phyloP scores from a whole-genome alignment of 345 rosid species.

The Hibiscus mutabilis region DNA sequence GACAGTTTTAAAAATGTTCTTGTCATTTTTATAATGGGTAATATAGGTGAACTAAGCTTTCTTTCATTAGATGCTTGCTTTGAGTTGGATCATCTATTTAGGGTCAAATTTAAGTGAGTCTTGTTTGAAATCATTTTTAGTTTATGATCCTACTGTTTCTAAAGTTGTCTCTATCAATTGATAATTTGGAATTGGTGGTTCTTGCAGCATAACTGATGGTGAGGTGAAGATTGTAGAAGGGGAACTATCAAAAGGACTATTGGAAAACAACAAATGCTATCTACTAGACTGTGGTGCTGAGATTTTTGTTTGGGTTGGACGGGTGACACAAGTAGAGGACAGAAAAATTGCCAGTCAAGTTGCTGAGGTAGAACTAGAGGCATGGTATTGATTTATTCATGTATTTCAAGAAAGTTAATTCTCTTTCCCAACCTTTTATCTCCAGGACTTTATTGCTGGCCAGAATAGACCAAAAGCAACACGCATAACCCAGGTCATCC shows the following conservation, averaged over 20 bases:
- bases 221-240: slow-evolving; percentile 57
- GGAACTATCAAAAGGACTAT: slow-evolving; percentile 62
- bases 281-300: slow-evolving; percentile 74
- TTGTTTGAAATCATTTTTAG: neutral
- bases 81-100: too few species aligned
- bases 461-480: slow-evolving; percentile 87
- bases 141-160: slow-evolving; percentile 26
- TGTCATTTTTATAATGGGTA: neutral
- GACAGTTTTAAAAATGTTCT: neutral
- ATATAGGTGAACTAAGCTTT: neutral
- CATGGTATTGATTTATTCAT: slow-evolving; percentile 1
- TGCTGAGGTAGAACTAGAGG: slow-evolving; percentile 63
- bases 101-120: too few species aligned
- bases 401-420: slow-evolving; percentile 9
- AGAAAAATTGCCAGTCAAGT: slow-evolving; percentile 80
- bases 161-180: neutral
- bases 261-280: slow-evolving; percentile 84
- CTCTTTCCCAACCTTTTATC: slow-evolving; percentile 21
- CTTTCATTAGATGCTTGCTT: too few species aligned
- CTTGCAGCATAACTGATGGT: slow-evolving; percentile 57
- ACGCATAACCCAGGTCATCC: slow-evolving; percentile 68
- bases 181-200: slow-evolving; percentile 6
- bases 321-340: slow-evolving; percentile 93
- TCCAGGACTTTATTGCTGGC: slow-evolving; percentile 70
- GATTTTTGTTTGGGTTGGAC: slow-evolving; percentile 97